Evolutionary conservation across 1,284 basidiomycete genomes (phyloP), one percentile per base, ranked within the genome.

Genomic region (Heimioporus punctisporus): DNA sequence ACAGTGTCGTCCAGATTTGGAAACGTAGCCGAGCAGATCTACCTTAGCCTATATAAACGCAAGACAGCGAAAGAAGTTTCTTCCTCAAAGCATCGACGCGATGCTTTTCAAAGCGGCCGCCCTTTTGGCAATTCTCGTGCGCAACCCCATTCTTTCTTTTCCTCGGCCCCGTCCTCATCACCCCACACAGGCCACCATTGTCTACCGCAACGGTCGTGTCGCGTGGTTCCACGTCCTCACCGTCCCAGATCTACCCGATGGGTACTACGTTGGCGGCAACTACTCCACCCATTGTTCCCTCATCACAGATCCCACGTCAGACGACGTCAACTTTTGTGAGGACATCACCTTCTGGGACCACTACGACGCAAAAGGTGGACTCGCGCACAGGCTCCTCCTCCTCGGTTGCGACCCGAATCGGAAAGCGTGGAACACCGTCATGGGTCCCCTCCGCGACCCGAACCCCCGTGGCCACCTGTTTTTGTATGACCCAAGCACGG

Each of bases 281-380:
- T 79, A 74, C 56, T 57, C 66, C 27, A 64, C 71, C 0, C 72
- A 79, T 41, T 88, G 85, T 62, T 59, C 65, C 23, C 61, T 76
- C 17, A 57, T 82, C 45, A 64, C 67, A 24, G 75, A 76, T 34
- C 62, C 70, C 17, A 60, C 68, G 11, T 58, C 63, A 21, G 57
- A 64, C 27, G 70, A 65, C 39, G 64, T 85, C 60, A 73, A 73
- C 51, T 85, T 72, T 64, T 90, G 87, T 62, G 88, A 90, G 62
- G 87, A 90, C 59, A 79, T 73, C 25, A 69, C 74, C 2, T 82
- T 85, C 58, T 88, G 86, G 85, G 83, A 87, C 51, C 65, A 77
- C 40, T 66, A 70, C 51, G 74, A 75, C 54, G 56, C 58, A 9
- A 37, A 63, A 2, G 76, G 72, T 11, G 62, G 61, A 5, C 60